Evolutionary conservation across 2,329 filamentous ascomycete genomes (phyloP).

Genomic region (Graphilbum sp.): DNA sequence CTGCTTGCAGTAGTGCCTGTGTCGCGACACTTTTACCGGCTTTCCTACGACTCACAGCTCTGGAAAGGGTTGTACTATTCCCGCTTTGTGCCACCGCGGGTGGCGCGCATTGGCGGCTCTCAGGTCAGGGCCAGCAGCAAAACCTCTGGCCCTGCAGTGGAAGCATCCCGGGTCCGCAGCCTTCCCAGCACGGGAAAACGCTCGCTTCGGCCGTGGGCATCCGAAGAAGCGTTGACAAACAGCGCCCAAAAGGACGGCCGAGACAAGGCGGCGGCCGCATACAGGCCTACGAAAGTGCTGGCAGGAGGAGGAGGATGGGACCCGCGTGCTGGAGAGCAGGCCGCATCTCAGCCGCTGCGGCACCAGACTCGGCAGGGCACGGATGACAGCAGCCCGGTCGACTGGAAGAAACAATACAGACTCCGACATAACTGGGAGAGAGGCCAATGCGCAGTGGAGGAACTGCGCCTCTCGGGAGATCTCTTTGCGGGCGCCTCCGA

Average conservation of each 20-base stretch:
- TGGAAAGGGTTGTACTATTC: slow-evolving; percentile 86
- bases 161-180: too few species aligned
- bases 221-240: too few species aligned
- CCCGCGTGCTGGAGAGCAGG: too few species aligned
- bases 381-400: slow-evolving; percentile 30
- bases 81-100: slow-evolving; percentile 70
- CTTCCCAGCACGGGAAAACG: too few species aligned
- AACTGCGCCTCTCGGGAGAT: slow-evolving; percentile 38
- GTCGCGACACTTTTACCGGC: slow-evolving; percentile 57
- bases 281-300: too few species aligned
- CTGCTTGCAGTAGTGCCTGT: slow-evolving; percentile 47
- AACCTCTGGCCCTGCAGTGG: too few species aligned
- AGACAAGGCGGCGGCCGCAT: too few species aligned
- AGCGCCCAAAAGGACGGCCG: too few species aligned
- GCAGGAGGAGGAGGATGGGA: too few species aligned
- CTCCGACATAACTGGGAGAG: slow-evolving; percentile 81
- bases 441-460: slow-evolving; percentile 64
- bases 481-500: not conserved
- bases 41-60: slow-evolving; percentile 69
- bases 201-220: too few species aligned
- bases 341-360: too few species aligned
- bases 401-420: slow-evolving; percentile 85
- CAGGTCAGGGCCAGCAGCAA: slow-evolving; percentile 31
- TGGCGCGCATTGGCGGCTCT: slow-evolving; percentile 56
- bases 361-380: too few species aligned